Percentiles rank a stretch among this genome's conserved stretches.
Conservation (phyloP, 2,329 filamentous ascomycete genomes). For the Lachnellula cervina region DNA sequence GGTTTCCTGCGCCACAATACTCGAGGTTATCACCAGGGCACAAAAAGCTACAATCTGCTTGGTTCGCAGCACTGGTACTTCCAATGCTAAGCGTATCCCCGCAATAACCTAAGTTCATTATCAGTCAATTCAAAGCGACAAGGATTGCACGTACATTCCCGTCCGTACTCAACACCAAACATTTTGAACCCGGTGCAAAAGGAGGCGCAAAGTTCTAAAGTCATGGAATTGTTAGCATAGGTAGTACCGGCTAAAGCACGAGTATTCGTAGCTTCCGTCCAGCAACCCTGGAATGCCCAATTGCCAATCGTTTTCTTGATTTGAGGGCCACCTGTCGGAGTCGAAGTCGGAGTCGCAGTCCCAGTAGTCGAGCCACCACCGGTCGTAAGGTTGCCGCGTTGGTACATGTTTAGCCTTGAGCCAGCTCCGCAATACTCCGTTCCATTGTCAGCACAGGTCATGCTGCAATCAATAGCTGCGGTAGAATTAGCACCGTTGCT, state of each 20-base stretch:
- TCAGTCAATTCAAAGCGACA: background rate
- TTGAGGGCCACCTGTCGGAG: constrained; percentile 13
- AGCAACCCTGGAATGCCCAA: constrained; percentile 30
- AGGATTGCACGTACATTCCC: constrained; percentile 29
- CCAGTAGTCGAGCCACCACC: background rate
- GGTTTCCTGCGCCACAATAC: constrained; percentile 28
- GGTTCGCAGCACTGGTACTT: constrained; percentile 20
- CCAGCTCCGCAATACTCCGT: constrained; percentile 33
- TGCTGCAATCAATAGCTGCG: constrained; percentile 27
- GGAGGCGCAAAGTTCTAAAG: constrained; percentile 30
- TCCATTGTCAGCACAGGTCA: constrained; percentile 25
- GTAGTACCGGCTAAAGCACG: constrained; percentile 23
- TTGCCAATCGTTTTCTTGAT: constrained; percentile 20
- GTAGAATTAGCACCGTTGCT: constrained; percentile 16
- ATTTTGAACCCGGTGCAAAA: constrained; percentile 30
- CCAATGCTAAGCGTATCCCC: constrained; percentile 24
- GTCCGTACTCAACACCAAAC: constrained; percentile 37
- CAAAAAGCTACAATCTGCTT: constrained; percentile 21
- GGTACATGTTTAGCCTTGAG: constrained; percentile 25
- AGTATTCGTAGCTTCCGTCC: constrained; percentile 26
- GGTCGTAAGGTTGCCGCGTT: constrained; percentile 3
- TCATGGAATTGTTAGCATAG: constrained; percentile 28
- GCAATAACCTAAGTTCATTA: constrained; percentile 22
- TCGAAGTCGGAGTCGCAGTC: constrained; percentile 12
- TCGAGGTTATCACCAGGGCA: constrained; percentile 25